Conservation (phyloP, 2,329 filamentous ascomycete species). For the Aspergillus sp. region DNA sequence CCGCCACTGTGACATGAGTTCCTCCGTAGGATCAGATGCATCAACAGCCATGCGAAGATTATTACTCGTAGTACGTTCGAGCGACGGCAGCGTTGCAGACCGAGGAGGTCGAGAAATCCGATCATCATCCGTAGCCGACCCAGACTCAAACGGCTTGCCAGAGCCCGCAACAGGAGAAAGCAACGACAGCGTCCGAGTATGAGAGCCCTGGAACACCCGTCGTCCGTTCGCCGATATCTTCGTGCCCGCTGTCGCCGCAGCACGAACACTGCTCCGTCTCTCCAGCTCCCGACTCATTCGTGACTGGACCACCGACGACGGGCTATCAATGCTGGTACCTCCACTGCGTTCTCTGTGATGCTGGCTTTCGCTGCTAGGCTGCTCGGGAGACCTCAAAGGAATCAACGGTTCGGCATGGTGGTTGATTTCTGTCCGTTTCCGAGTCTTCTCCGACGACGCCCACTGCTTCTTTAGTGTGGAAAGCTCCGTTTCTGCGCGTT, state of each 20-base stretch:
- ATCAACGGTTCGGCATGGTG: slow-evolving; percentile 57
- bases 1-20: slow-evolving; percentile 35
- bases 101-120: slow-evolving; percentile 32
- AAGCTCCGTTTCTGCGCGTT: slow-evolving; percentile 73
- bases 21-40: slow-evolving; percentile 24
- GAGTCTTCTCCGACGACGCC: slow-evolving; percentile 69
- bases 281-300: slow-evolving; percentile 60
- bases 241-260: slow-evolving; percentile 30
- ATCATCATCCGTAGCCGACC: slow-evolving; percentile 11
- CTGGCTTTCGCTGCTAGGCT: slow-evolving; percentile 7
- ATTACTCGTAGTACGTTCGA: slow-evolving; percentile 27
- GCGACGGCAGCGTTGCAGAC: slow-evolving; percentile 37
- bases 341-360: slow-evolving; percentile 24
- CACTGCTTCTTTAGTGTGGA: slow-evolving; percentile 76
- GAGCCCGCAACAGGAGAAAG: slow-evolving; percentile 57
- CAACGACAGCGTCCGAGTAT: slow-evolving; percentile 69
- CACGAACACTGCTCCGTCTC: slow-evolving; percentile 64
- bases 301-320: slow-evolving; percentile 22
- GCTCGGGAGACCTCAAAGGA: slow-evolving; percentile 43
- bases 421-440: slow-evolving; percentile 65
- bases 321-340: slow-evolving; percentile 17
- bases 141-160: slow-evolving; percentile 11
- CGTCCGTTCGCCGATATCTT: slow-evolving; percentile 41
- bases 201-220: slow-evolving; percentile 64
- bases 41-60: slow-evolving; percentile 11